phyloP scores from a whole-genome alignment of 495 filamentous ascomycete species.

The Trichocladium antarcticum region DNA sequence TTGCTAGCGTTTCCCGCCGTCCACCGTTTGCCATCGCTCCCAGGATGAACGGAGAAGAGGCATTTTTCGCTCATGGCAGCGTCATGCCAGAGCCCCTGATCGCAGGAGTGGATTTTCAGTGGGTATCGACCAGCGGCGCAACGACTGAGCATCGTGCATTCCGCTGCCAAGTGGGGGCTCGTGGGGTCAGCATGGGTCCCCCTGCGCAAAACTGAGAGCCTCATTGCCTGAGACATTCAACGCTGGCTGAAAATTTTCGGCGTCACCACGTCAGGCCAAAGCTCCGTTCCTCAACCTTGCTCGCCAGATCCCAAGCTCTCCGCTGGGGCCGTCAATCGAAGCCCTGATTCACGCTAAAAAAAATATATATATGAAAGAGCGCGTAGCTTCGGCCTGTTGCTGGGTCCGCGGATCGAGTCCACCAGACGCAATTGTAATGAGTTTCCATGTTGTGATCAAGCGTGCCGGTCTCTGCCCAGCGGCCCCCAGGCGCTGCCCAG shows the following conservation, averaged over 20 bases:
- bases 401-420: constrained; percentile 6
- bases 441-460: neutral
- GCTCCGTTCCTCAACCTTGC: constrained; percentile 2
- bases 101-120: constrained; percentile 6
- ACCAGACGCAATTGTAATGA: neutral
- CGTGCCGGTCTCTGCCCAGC: too few species aligned
- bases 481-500: neutral
- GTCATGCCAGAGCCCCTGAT: constrained; percentile 14
- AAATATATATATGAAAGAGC: too few species aligned
- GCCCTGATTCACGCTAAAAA: neutral
- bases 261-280: constrained; percentile 10
- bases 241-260: constrained; percentile 23
- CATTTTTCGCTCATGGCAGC: constrained; percentile 19
- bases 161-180: constrained; percentile 19
- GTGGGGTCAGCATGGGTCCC: constrained; percentile 6
- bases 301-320: neutral
- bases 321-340: neutral
- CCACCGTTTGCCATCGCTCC: neutral
- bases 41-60: constrained; percentile 8
- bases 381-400: constrained; percentile 4
- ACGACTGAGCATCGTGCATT: constrained; percentile 12
- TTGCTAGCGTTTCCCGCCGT: neutral
- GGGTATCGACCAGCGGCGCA: neutral
- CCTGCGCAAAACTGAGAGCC: constrained; percentile 14
- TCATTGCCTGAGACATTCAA: constrained; percentile 29